Evolutionary conservation across 2,329 filamentous ascomycete genomes (phyloP).

Genomic region (Claviceps capensis): DNA sequence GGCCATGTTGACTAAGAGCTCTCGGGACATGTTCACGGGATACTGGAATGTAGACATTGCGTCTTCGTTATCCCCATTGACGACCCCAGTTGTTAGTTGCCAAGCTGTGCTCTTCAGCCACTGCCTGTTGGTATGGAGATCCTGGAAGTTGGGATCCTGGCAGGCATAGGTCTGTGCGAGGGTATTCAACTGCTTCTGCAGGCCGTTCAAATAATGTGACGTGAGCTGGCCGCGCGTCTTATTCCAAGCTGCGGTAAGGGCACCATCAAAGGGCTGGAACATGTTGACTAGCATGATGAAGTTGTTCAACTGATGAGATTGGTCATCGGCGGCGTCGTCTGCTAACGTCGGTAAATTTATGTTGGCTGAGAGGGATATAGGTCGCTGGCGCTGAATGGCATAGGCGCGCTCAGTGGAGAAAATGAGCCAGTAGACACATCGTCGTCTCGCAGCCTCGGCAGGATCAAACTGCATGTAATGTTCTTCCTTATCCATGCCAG

Average conservation of each 20-base stretch:
- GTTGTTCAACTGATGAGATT: conserved; percentile 36
- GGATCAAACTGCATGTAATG: conserved; percentile 45
- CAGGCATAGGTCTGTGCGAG: conserved; percentile 38
- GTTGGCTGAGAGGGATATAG: conserved; percentile 55
- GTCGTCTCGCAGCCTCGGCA: conserved; percentile 46
- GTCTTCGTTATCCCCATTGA: conserved; percentile 30
- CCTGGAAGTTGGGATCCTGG: conserved; percentile 38
- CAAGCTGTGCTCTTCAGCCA: conserved; percentile 53
- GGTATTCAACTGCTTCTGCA: conserved; percentile 51
- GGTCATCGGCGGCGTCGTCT: conserved; percentile 45
- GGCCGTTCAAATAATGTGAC: conserved; percentile 37
- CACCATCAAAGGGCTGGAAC: conserved; percentile 53
- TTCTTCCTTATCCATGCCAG: conserved; percentile 48
- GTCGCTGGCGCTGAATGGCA: conserved; percentile 55
- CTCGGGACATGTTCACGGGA: conserved; percentile 46
- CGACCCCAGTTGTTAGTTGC: conserved; percentile 45
- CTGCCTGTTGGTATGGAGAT: conserved; percentile 45
- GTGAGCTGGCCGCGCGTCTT: conserved; percentile 46
- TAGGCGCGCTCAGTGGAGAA: conserved; percentile 62
- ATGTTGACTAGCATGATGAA: conserved; percentile 49
- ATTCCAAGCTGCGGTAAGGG: conserved; percentile 52
- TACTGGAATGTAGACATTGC: conserved; percentile 49
- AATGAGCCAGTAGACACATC: conserved; percentile 60
- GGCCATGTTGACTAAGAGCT: conserved; percentile 51
- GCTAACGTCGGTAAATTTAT: conserved; percentile 50